Base-by-base conservation (phyloP, 345 rosid species). In the Bretschneidera sinensis region DNA sequence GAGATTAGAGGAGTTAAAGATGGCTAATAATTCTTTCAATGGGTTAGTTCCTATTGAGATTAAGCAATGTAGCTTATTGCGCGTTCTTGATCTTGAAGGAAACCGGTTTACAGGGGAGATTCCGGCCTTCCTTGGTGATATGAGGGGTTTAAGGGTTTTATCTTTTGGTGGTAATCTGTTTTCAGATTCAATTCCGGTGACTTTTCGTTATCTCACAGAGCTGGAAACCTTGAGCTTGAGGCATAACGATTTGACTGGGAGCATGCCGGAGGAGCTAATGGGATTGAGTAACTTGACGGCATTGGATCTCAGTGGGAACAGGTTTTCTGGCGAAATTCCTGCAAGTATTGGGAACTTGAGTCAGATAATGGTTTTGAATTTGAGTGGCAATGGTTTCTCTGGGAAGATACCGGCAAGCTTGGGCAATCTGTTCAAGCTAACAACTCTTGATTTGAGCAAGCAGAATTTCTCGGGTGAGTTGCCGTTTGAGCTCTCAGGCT, bases 401-500 rank as follows among this genome's bases (percentile, higher is more conserved):
- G 91, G 91, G 51, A 66, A 62, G 53, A 74, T 87, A 31, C 91
- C 95, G 0, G 71, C 57, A 53, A 73, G 65, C 60, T 63, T 85
- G 8, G 95, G 84, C 2, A 71, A 71, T 64, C 72, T 87, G 55
- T 74, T 78, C 66, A 77, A 74, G 85, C 66, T 86, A 10, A 77
- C 69, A 8, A 54, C 76, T 20, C 73, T 89, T 17, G 87, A 85
- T 64, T 66, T 85, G 68, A 84, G 91, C 77, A 82, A 78, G 53
- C 90, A 85, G 82, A 79, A 74, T 39, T 61, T 87, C 66, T 81
- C 86, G 0, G 92, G 88, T 0, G 80, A 81, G 67, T 21, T 94
- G 71, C 97, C 97, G 0, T 48, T 70, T 33, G 99, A 88, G 84
- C 83, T 87, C 51, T 79, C 72, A 0, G 97, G 99, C 54, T 81